Conservation (phyloP, 106 monocot genomes). For the Triglochin maritima region DNA sequence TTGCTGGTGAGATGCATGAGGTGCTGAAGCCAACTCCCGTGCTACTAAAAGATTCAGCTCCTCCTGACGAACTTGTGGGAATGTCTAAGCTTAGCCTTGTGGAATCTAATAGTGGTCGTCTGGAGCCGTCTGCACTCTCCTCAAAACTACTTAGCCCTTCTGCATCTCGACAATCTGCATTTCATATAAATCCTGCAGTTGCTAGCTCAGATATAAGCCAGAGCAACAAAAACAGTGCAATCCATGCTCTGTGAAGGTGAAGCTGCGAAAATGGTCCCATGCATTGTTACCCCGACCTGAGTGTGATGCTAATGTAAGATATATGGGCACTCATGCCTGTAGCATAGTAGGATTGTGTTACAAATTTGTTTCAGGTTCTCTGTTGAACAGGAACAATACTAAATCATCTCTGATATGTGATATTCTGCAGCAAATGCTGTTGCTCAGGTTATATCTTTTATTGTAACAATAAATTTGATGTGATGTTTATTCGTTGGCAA, state of each 20-base stretch:
- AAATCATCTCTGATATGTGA: neutral
- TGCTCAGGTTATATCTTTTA: neutral
- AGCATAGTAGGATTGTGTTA: slow-evolving; percentile 2
- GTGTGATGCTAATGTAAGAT: too few relatives aligned
- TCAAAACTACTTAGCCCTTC: slow-evolving; percentile 34
- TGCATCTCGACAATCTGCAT: slow-evolving; percentile 48
- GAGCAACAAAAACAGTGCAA: slow-evolving; percentile 25
- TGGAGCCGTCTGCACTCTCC: slow-evolving; percentile 51
- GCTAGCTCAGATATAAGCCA: slow-evolving; percentile 32
- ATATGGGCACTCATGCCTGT: neutral
- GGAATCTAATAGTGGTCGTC: slow-evolving; percentile 9
- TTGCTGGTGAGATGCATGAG: slow-evolving; percentile 23
- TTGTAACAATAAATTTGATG: neutral
- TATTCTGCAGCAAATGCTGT: neutral
- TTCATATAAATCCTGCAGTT: slow-evolving; percentile 32
- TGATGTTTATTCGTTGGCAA: neutral
- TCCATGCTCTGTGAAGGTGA: slow-evolving; percentile 11
- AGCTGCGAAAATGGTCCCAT: neutral
- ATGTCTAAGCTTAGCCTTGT: slow-evolving; percentile 56
- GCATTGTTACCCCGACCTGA: too few relatives aligned
- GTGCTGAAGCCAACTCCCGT: slow-evolving; percentile 54
- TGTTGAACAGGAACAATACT: neutral
- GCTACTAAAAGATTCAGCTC: slow-evolving; percentile 29
- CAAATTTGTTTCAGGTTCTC: neutral
- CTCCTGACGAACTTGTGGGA: slow-evolving; percentile 37